phyloP scores from a whole-genome alignment of 192 early-diverging fungal species.

The Ambispora gerdemannii region DNA sequence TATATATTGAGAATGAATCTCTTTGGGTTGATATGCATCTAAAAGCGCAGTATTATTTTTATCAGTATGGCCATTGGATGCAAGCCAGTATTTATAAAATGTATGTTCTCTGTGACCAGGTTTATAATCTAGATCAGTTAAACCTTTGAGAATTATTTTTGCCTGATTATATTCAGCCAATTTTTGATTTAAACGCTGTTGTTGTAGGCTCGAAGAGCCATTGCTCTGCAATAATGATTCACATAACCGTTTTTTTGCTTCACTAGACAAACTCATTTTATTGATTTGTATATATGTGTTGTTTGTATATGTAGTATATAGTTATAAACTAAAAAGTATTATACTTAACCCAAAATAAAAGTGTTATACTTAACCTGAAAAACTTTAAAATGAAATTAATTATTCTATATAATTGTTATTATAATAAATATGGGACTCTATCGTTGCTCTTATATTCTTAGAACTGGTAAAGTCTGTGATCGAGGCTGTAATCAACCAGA shows the following conservation, averaged over 20 bases:
- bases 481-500: slow-evolving; percentile 6
- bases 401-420: slow-evolving; percentile 15
- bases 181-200: slow-evolving; percentile 8
- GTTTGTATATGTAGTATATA: slow-evolving; percentile 5
- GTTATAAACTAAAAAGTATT: too few species aligned
- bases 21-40: background rate
- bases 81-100: slow-evolving; percentile 8
- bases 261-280: slow-evolving; percentile 12
- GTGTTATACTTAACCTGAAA: background rate
- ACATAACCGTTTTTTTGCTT: slow-evolving; percentile 12
- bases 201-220: too few species aligned
- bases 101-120: slow-evolving; percentile 5
- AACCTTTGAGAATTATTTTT: too few species aligned
- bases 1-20: slow-evolving; percentile 6
- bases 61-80: slow-evolving; percentile 3
- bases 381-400: slow-evolving; percentile 3
- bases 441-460: slow-evolving; percentile 13
- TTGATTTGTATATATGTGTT: slow-evolving; percentile 7
- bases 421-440: slow-evolving; percentile 17
- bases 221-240: too few species aligned
- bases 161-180: too few species aligned
- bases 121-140: too few species aligned
- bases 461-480: slow-evolving; percentile 5
- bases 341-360: background rate
- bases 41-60: background rate